A percentile compares a stretch with the other conserved stretches of the same genome.
These are phyloP conservation scores for Boletus speciosus DNA, from an alignment of 768 basidiomycete genomes.

Conservation along the genomic window DNA sequence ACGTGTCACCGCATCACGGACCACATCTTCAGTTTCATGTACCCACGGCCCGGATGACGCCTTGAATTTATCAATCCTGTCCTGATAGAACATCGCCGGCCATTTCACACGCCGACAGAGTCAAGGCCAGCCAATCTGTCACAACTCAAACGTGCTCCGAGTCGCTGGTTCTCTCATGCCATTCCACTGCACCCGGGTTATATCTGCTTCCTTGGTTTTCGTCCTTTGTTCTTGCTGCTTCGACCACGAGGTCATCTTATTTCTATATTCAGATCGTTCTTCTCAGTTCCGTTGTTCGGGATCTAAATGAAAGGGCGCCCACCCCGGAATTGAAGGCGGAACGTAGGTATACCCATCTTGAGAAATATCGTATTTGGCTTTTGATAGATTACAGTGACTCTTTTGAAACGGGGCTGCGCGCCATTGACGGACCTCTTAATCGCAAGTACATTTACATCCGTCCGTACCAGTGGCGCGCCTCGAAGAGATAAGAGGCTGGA, in stretches of 20 bases:
- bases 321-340: background rate
- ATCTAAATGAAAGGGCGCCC: background rate
- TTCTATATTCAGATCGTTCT: background rate
- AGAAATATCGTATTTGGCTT: background rate
- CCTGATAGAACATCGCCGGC: conserved; percentile 1
- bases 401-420: background rate
- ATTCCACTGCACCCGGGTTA: background rate
- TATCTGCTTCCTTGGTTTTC: background rate
- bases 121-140: background rate
- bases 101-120: conserved; percentile 11
- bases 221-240: background rate
- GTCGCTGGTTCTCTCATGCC: background rate
- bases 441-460: background rate
- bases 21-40: background rate
- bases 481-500: background rate
- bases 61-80: background rate
- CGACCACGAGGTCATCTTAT: background rate
- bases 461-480: too few species aligned
- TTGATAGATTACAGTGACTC: too few species aligned
- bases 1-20: background rate
- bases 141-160: conserved; percentile 11
- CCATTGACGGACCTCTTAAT: background rate
- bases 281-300: background rate
- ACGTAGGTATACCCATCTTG: background rate
- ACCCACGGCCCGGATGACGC: background rate